Base-by-base conservation (phyloP, 805 yeast genomes). In the Candida oleophila region DNA sequence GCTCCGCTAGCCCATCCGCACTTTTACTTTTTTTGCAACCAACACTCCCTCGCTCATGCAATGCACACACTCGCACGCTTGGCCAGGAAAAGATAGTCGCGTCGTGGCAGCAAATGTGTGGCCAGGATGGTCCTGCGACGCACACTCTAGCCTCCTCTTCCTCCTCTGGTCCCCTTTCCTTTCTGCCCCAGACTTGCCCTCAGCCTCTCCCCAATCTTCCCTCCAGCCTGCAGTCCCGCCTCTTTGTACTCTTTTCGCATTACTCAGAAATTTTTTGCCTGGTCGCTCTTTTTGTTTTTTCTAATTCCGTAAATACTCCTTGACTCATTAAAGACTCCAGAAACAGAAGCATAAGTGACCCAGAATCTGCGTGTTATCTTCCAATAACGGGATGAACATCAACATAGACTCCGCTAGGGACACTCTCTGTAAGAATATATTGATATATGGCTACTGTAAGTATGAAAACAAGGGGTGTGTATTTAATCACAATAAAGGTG, bases 381-480 rank as follows among this genome's bases (percentile, higher is more conserved):
- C 38, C 12, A 34, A 15, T 7, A 34, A 15, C 30, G 30, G 30
- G 16, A 64, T 62, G 66, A 64, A 62, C 48, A 65, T 71, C 48
- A 77, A 77, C 55, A 68, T 71, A 47, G 83, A 80, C 38, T 68
- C 79, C 61, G 90, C 91, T 4, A 84, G 80, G 63, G 83, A 83
- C 49, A 83, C 89, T 22, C 90, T 86, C 46, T 89, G 96, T 67
- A 78, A 90, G 62, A 89, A 89, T 57, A 83, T 89, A 46, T 80
- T 85, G 41, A 87, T 88, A 30, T 89, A 89, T 69, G 97, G 96
- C 3, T 88, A 78, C 57, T 89, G 97, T 71, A 88, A 88, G 62
- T 89, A 79, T 67, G 90, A 87, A 56, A 85, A 86, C 54, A 89
- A 88, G 57, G 96, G 96, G 9, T 89, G 96, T 61, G 85, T 84